phyloP scores from a whole-genome alignment of 2,329 filamentous ascomycete species.

The Didymella glomerata region DNA sequence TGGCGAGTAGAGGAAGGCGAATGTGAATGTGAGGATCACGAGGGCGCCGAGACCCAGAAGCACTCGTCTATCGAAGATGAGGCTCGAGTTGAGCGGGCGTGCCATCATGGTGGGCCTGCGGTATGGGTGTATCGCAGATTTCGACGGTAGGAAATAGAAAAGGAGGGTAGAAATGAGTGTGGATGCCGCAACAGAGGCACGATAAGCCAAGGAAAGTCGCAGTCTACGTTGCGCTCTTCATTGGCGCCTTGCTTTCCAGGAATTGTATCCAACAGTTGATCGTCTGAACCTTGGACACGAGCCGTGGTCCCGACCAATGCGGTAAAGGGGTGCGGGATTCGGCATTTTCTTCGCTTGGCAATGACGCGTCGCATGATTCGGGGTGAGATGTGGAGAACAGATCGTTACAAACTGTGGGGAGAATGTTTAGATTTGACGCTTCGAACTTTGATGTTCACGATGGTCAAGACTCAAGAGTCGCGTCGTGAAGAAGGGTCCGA shows the following conservation, averaged over 20 bases:
- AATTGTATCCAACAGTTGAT: slow-evolving; percentile 17
- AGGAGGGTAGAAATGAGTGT: background rate
- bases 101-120: slow-evolving; percentile 25
- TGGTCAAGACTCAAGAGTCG: background rate
- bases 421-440: slow-evolving; percentile 2
- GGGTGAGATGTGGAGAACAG: slow-evolving; percentile 8
- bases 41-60: slow-evolving; percentile 32
- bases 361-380: slow-evolving; percentile 31
- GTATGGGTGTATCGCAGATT: slow-evolving; percentile 10
- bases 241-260: slow-evolving; percentile 22
- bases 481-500: background rate
- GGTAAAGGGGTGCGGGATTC: slow-evolving; percentile 33
- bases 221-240: slow-evolving; percentile 25
- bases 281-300: slow-evolving; percentile 16
- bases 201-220: background rate
- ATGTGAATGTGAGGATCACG: slow-evolving; percentile 36
- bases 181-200: background rate
- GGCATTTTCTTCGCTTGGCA: slow-evolving; percentile 32
- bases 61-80: slow-evolving; percentile 40
- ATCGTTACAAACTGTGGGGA: slow-evolving; percentile 13
- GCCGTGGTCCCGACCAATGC: slow-evolving; percentile 22
- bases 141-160: background rate
- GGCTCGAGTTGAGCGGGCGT: slow-evolving; percentile 36
- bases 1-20: slow-evolving; percentile 41
- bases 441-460: background rate